Evolutionary conservation across 257 asterid species (phyloP).

Genomic region (Fraxinus anomala): DNA sequence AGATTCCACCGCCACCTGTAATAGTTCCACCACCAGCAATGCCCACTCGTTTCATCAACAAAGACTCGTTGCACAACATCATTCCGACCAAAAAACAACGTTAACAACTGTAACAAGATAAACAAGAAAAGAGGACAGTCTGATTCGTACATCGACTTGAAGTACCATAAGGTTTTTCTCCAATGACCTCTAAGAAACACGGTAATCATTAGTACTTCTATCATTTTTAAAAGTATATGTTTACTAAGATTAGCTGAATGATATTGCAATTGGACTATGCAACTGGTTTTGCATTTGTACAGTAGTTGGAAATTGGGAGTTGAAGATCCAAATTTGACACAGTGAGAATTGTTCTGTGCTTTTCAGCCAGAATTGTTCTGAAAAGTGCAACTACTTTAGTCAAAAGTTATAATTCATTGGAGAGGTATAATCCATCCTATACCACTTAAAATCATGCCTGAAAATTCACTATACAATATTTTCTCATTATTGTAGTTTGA

Average conservation of each 20-base stretch:
- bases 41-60: slow-evolving; percentile 9
- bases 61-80: slow-evolving; percentile 27
- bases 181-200: too few species aligned
- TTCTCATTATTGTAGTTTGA: slow-evolving; percentile 26
- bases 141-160: too few species aligned
- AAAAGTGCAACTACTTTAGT: too few species aligned
- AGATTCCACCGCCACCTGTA: slow-evolving; percentile 83
- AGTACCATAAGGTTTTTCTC: too few species aligned
- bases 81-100: slow-evolving; percentile 16
- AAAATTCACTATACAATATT: slow-evolving; percentile 18
- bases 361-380: slow-evolving; percentile 13
- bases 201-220: background rate
- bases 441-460: too few species aligned
- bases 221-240: slow-evolving; percentile 1
- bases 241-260: background rate
- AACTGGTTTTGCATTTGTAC: slow-evolving; percentile 38
- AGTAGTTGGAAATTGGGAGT: slow-evolving; percentile 29
- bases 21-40: slow-evolving; percentile 34
- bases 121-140: slow-evolving; percentile 56
- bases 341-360: slow-evolving; percentile 3
- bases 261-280: slow-evolving; percentile 3
- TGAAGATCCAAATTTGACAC: slow-evolving; percentile 28
- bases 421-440: too few species aligned
- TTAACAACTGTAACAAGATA: slow-evolving; percentile 42
- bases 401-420: too few species aligned